These are phyloP conservation scores for Saccharomyces paradoxus DNA, from an alignment of 805 yeast species.

Conservation along the genomic window DNA sequence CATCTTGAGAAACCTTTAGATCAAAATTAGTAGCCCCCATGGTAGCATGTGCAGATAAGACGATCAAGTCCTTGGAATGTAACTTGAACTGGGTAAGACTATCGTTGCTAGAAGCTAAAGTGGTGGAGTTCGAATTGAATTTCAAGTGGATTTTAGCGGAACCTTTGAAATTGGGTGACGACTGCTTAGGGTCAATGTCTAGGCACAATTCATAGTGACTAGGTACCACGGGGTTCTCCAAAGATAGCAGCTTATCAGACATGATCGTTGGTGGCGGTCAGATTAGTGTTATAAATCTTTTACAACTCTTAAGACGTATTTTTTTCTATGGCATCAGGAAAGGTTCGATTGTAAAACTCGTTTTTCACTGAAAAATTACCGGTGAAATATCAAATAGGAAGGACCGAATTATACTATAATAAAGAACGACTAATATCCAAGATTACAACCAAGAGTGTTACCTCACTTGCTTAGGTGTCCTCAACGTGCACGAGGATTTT, in stretches of 20 bases:
- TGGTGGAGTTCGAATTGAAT: neutral
- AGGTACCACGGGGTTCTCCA: constrained; percentile 26
- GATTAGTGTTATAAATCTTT: neutral
- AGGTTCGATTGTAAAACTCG: neutral
- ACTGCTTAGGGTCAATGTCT: constrained; percentile 35
- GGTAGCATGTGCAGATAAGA: constrained; percentile 36
- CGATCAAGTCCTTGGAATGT: constrained; percentile 27
- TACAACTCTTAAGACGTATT: neutral
- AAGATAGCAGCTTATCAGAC: constrained; percentile 6
- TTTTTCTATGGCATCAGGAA: neutral
- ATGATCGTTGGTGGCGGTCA: neutral
- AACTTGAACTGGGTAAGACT: constrained; percentile 9
- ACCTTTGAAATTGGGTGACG: constrained; percentile 40
- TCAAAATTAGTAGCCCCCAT: constrained; percentile 25
- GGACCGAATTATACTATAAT: neutral
- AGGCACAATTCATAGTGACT: constrained; percentile 33
- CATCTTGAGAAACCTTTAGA: constrained; percentile 20
- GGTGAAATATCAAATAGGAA: neutral
- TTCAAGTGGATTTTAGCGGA: constrained; percentile 7
- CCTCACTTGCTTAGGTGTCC: neutral
- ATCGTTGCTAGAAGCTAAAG: neutral
- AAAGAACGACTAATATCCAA: neutral
- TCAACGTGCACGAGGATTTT: neutral
- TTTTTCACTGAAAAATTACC: neutral
- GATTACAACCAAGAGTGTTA: neutral